Percentiles rank a stretch among this genome's conserved stretches.
phyloP scores from a whole-genome alignment of 306 rosid species.

The Styphnolobium japonicum region DNA sequence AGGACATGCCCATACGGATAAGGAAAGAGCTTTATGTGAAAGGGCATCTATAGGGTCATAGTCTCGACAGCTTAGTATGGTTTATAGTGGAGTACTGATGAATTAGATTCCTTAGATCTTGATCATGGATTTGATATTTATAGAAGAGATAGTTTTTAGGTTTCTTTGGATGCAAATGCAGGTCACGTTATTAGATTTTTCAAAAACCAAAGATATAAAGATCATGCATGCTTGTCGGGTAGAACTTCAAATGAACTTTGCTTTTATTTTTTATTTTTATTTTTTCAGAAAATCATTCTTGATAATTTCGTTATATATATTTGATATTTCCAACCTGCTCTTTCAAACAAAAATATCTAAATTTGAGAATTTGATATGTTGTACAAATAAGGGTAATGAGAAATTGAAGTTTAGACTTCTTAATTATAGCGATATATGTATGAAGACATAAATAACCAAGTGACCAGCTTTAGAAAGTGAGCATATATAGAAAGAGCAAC shows the following conservation, averaged over 20 bases:
- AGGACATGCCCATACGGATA: conserved; percentile 14
- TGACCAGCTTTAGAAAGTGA: no score
- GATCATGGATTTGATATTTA: neutral
- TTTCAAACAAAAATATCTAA: no score
- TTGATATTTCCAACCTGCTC: no score
- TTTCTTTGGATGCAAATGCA: neutral
- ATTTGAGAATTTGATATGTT: no score
- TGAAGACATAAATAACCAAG: no score
- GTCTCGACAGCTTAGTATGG: conserved; percentile 33
- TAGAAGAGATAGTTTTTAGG: neutral
- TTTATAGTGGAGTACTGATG: neutral
- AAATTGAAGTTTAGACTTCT: no score
- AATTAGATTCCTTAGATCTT: neutral
- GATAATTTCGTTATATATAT: no score
- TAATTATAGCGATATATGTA: no score
- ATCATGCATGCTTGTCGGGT: neutral
- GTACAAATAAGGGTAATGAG: no score
- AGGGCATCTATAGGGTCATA: neutral
- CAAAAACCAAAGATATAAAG: neutral
- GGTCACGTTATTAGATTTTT: neutral
- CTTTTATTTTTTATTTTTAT: neutral
- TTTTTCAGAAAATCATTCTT: neutral
- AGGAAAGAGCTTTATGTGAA: neutral
- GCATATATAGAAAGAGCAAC: no score
- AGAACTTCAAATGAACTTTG: neutral